Evolutionary conservation across 176 grass and related monocot species (phyloP), one percentile per base, ranked within the genome.

Genomic region (Eremochloa ophiuroides): DNA sequence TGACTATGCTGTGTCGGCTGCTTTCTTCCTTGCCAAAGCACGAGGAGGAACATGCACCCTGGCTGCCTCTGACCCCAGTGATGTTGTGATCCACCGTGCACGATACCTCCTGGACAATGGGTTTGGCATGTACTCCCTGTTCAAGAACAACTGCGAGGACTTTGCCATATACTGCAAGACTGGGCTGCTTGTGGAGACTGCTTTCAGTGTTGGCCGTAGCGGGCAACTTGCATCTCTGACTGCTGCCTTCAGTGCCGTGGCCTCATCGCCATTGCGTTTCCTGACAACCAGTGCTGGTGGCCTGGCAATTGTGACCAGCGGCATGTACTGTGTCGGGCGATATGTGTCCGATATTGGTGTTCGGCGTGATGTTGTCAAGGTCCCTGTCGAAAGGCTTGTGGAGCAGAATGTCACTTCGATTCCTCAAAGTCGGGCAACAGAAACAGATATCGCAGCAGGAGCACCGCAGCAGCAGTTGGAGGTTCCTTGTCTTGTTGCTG

Each of bases 91-190:
- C 46, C 83, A 88, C 20, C 91, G 94, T 15, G 91, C 94, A 15
- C 60, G 68, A 16, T 85, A 84, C 69, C 86, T 94, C 12, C 94
- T 94, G 2, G 68, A 87, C 62, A 85, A 67, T 2, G 94, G 91
- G 5, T 97, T 97, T 18, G 88, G 94, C 9, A 74, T 79, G 69
- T 97, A 97, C 79, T 82, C 69, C 55, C 47, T 94, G 30, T 97
- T 97, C 77, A 94, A 87, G 87, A 97, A 97, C 83, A 97, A 94
- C 70, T 97, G 94, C 0, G 94, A 97, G 87, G 94, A 94, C 76
- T 97, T 97, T 2, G 92, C 94, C 0, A 94, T 97, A 34, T 97
- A 94, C 79, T 97, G 87, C 83, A 97, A 97, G 85, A 97, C 94
- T 0, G 92, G 92, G 3, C 70, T 97, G 69, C 89, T 97, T 13